These are phyloP conservation scores for Ascoidea rubescens DNA, from an alignment of 805 yeast species.

Conservation along the genomic window DNA sequence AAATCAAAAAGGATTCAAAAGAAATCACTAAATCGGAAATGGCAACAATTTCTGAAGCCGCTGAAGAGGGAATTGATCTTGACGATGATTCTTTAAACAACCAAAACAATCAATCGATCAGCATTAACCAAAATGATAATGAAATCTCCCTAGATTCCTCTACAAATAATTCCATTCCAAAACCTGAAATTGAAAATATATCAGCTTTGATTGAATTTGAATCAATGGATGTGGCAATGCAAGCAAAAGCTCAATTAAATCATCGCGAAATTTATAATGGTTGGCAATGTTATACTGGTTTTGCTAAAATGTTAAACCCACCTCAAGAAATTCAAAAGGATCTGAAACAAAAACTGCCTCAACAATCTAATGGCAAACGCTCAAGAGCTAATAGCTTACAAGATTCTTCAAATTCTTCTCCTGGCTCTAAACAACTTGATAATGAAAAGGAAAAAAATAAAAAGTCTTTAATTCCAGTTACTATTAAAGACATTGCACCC, in stretches of 20 bases:
- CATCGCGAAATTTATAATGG: constrained; percentile 79
- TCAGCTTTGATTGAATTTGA: constrained; percentile 61
- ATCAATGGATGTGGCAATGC: constrained; percentile 60
- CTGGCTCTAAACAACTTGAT: constrained; percentile 9
- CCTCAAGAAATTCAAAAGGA: not conserved
- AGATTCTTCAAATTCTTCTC: constrained; percentile 2
- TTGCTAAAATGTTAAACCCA: constrained; percentile 52
- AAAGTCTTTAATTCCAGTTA: constrained; percentile 5
- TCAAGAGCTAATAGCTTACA: not conserved
- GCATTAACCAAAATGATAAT: no score
- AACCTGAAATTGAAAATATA: constrained; percentile 14
- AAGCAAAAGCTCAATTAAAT: constrained; percentile 63
- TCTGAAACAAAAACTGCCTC: constrained; percentile 16
- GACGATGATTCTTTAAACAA: constrained; percentile 5
- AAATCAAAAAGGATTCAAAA: not conserved
- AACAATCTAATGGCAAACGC: constrained; percentile 6
- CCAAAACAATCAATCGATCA: no score
- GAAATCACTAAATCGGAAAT: constrained; percentile 36
- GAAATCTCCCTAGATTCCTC: not conserved
- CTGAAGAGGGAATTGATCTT: constrained; percentile 13
- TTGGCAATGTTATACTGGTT: constrained; percentile 60
- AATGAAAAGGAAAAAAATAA: not conserved
- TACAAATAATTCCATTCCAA: not conserved
- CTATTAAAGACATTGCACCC: constrained; percentile 12
- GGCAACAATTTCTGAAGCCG: constrained; percentile 1